Evolutionary conservation across 306 rosid species (phyloP).

Genomic region (Quercus wislizeni): DNA sequence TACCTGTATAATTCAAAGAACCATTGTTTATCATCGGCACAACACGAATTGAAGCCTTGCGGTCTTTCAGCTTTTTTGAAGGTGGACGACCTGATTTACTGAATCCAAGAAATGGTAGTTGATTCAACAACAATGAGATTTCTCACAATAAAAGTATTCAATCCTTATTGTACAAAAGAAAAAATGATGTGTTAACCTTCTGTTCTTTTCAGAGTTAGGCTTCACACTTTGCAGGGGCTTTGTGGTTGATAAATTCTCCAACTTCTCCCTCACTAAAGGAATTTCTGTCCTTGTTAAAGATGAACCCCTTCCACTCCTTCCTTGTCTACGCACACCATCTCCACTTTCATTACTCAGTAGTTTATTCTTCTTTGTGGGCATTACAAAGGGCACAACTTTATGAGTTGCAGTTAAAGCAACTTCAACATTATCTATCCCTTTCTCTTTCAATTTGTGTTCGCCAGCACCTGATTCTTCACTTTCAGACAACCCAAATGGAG

Average conservation of each 20-base stretch:
- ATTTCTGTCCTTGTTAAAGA: constrained; percentile 48
- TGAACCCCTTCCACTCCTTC: constrained; percentile 73
- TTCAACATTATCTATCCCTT: constrained; percentile 38
- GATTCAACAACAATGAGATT: background rate
- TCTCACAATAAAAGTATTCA: background rate
- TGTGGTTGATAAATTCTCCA: constrained; percentile 40
- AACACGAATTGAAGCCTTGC: constrained; percentile 54
- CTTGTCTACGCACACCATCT: constrained; percentile 62
- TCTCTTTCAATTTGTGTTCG: constrained; percentile 62
- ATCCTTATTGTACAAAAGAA: background rate
- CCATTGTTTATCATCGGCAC: constrained; percentile 48
- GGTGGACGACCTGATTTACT: constrained; percentile 88
- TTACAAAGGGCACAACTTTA: constrained; percentile 47
- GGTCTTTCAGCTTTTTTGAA: constrained; percentile 79
- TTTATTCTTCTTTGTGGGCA: constrained; percentile 60
- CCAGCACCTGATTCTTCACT: constrained; percentile 84
- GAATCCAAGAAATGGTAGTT: constrained; percentile 26
- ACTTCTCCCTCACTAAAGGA: constrained; percentile 57
- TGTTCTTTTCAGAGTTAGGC: constrained; percentile 56
- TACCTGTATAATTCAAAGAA: constrained; percentile 76
- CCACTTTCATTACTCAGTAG: constrained; percentile 54
- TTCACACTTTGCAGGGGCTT: constrained; percentile 55
- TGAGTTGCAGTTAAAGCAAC: constrained; percentile 36
- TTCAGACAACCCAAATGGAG: constrained; percentile 73
- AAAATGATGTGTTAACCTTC: constrained; percentile 43